A percentile compares a stretch with the other conserved stretches of the same genome.
These are phyloP conservation scores for Epichloe elymi DNA, from an alignment of 2,329 filamentous ascomycete genomes.

Conservation along the genomic window DNA sequence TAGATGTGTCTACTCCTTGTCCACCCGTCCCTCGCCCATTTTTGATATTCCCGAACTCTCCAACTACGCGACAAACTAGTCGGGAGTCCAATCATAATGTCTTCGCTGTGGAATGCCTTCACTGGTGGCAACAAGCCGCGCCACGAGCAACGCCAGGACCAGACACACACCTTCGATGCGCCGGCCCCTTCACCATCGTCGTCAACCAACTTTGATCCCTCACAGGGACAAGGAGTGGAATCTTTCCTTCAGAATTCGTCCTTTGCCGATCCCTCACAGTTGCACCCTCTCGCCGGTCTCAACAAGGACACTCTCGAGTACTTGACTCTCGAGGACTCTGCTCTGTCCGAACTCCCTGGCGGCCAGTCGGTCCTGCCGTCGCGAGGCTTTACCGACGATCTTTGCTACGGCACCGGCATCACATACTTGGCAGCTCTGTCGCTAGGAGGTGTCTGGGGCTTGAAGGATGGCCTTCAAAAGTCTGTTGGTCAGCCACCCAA, in stretches of 20 bases:
- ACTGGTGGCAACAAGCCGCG: constrained; percentile 43
- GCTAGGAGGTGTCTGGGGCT: constrained; percentile 79
- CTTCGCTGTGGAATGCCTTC: constrained; percentile 47
- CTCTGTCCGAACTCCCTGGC: constrained; percentile 74
- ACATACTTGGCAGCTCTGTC: constrained; percentile 84
- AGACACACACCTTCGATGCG: constrained; percentile 20
- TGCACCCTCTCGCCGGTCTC: constrained; percentile 88
- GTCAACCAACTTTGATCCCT: constrained; percentile 53
- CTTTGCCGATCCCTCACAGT: constrained; percentile 72
- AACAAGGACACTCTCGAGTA: constrained; percentile 93
- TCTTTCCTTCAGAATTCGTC: constrained; percentile 68
- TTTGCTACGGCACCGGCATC: constrained; percentile 93
- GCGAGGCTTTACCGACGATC: constrained; percentile 92
- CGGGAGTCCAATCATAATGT: constrained; percentile 26
- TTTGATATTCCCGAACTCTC: neutral
- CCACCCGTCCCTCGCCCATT: constrained; percentile 7
- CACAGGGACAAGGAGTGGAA: constrained; percentile 65
- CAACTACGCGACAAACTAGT: neutral
- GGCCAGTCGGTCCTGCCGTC: constrained; percentile 81
- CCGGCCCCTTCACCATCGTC: constrained; percentile 40
- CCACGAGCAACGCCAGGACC: constrained; percentile 24
- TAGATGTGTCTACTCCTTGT: constrained; percentile 4
- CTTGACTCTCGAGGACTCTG: constrained; percentile 82
- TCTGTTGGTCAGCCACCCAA: constrained; percentile 71
- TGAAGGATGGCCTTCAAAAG: constrained; percentile 77